A percentile compares a stretch with the other conserved stretches of the same genome.
phyloP scores from a whole-genome alignment of 2,329 filamentous ascomycete genomes.

The Diaporthe ampelina region DNA sequence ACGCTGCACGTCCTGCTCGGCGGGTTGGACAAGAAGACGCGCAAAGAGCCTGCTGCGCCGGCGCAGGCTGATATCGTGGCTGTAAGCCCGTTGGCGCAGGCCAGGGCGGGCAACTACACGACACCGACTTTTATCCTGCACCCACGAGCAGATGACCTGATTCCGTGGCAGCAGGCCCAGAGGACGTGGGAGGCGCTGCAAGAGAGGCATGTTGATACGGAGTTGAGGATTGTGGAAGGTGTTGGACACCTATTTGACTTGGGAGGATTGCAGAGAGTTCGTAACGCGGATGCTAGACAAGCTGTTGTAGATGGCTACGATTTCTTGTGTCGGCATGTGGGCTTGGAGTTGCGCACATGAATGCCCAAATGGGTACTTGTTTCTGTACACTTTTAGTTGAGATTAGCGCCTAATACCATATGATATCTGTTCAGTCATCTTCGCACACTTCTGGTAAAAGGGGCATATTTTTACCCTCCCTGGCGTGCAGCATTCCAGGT shows the following conservation, averaged over 20 bases:
- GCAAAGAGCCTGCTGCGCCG: slow-evolving; percentile 35
- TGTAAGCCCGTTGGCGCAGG: slow-evolving; percentile 50
- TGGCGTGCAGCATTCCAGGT: neutral
- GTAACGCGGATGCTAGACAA: neutral
- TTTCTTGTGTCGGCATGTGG: slow-evolving; percentile 22
- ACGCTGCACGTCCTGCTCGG: slow-evolving; percentile 46
- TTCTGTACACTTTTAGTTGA: neutral
- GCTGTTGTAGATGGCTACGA: slow-evolving; percentile 6
- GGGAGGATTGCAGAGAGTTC: slow-evolving; percentile 16
- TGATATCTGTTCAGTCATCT: neutral
- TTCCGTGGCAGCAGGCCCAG: slow-evolving; percentile 50
- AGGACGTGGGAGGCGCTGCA: slow-evolving; percentile 44
- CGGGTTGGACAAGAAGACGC: slow-evolving; percentile 43
- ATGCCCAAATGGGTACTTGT: neutral
- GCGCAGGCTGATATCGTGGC: slow-evolving; percentile 41
- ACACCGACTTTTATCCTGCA: slow-evolving; percentile 54
- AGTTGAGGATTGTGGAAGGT: slow-evolving; percentile 29
- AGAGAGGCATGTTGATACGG: neutral
- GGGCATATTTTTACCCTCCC: neutral
- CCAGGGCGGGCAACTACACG: slow-evolving; percentile 48
- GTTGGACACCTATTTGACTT: slow-evolving; percentile 33
- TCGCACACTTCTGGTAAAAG: neutral
- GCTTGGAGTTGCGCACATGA: slow-evolving; percentile 1
- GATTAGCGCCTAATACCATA: neutral
- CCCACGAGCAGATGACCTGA: slow-evolving; percentile 49